Base-by-base conservation (phyloP, 768 basidiomycete genomes). In the Imleria badia region DNA sequence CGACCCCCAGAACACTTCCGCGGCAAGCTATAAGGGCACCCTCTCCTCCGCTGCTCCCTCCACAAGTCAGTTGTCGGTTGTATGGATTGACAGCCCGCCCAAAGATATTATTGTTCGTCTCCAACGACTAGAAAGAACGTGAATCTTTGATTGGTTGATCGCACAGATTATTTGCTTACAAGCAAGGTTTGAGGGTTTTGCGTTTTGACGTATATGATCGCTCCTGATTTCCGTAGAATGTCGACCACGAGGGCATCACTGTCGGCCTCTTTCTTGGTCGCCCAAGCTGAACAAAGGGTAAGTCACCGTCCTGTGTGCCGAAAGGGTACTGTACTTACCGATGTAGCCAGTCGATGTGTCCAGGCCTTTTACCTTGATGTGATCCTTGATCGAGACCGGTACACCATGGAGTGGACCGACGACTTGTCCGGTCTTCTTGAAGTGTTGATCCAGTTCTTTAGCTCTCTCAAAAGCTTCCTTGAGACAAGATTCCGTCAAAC, bases 1-100 rank as follows among this genome's bases (percentile, higher is more conserved):
- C 79, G 22, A 77, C 59, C 1, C 73, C 74, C 10, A 73, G 35
- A 64, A 75, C 68, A 34, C 74, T 72, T 52, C 78, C 79, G 19
- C 72, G 70, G 29, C 73, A 65, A 30, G 78, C 75, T 40, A 81
- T 64, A 13, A 81, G 62, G 6, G 80, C 78, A 30, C 73, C 68
- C 57, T 81, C 79, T 30, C 79, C 79, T 34, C 79, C 79, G 30
- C 76, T 78, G 46, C 78, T 80, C 22, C 80, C 79, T 35, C 79
- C 79, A 14, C 70, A 60, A 23, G 75, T 76, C 35, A 76, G 60
- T 1, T 64, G 64, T 45, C 73, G 72, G 64, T 82, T 82, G 69
- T 75, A 77, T 0, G 94, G 94, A 65, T 94, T 94, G 17, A 76
- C 69, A 1, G 87, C 81, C 20, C 81, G 76, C 0, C 92, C 94